Evolutionary conservation across 2,329 filamentous ascomycete genomes (phyloP), one percentile per base, ranked within the genome.

Genomic region (Aspergillus sp.): DNA sequence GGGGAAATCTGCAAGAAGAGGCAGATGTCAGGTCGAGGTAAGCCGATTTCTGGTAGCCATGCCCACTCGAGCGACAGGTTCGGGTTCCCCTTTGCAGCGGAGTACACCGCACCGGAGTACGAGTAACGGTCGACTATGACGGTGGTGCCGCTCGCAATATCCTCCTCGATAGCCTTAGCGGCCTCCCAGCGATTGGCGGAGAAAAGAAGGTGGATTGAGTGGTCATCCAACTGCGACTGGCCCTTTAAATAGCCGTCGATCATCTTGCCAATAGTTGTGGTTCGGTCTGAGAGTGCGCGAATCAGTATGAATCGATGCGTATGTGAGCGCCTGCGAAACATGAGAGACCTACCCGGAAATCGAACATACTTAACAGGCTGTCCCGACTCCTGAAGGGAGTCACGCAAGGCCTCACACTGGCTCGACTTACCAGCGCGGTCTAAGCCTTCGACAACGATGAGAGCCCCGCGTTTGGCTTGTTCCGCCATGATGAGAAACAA

Each of bases 61-160:
- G 92, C 92, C 93, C 95, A 99, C 0, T 84, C 77, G 0, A 97
- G 80, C 0, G 84, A 80, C 12, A 97, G 82, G 2, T 80, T 75
- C 0, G 88, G 85, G 66, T 91, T 91, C 49, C 86, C 82, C 73
- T 98, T 98, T 3, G 95, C 94, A 0, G 92, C 91, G 24, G 89
- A 92, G 79, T 98, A 99, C 53, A 97, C 92, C 58, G 93, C 90
- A 56, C 95, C 95, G 20, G 90, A 95, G 80, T 96, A 94, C 74
- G 96, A 96, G 79, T 98, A 99, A 52, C 95, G 88, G 76, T 99
- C 95, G 66, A 94, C 88, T 45, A 99, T 81, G 32, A 99, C 83
- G 0, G 87, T 95, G 20, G 83, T 87, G 9, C 94, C 93, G 1
- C 80, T 75, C 0, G 80, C 77, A 6, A 97, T 80, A 55, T 80